Conservation (phyloP, 495 filamentous ascomycete species). For the Neurospora sp. region DNA sequence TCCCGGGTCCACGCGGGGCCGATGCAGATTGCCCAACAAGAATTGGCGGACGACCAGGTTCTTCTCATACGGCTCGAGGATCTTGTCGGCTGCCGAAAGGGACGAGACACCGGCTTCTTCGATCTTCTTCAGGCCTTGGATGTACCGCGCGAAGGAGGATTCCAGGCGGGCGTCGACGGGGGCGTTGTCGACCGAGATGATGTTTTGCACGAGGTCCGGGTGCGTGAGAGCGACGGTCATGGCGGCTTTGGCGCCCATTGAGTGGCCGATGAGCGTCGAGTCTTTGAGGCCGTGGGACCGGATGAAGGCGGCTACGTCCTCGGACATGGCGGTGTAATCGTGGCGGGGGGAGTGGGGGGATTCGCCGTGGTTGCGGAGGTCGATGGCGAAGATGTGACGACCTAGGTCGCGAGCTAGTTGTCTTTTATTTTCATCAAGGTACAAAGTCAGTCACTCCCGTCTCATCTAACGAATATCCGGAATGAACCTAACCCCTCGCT, state of each 20-base stretch:
- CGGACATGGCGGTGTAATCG: conserved; percentile 77
- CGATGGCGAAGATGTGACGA: conserved; percentile 73
- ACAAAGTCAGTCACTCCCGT: background rate
- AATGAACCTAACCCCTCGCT: conserved; percentile 2
- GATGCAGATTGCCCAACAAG: conserved; percentile 77
- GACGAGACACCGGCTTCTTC: conserved; percentile 55
- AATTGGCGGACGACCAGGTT: conserved; percentile 78
- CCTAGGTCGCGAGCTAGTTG: conserved; percentile 72
- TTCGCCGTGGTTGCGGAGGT: conserved; percentile 90
- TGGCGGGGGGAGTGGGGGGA: conserved; percentile 69
- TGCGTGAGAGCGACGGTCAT: conserved; percentile 74
- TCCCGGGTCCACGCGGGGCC: conserved; percentile 18
- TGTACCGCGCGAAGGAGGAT: conserved; percentile 68
- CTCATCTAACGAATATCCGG: background rate
- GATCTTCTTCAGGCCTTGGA: conserved; percentile 75
- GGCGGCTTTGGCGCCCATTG: conserved; percentile 94
- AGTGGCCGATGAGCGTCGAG: conserved; percentile 80
- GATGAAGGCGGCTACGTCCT: conserved; percentile 79
- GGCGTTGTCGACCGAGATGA: conserved; percentile 89
- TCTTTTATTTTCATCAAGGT: conserved; percentile 19
- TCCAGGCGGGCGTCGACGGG: conserved; percentile 68
- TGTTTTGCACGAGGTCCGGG: conserved; percentile 50
- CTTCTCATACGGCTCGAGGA: conserved; percentile 67
- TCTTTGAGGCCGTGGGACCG: conserved; percentile 56
- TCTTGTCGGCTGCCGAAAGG: conserved; percentile 68